Evolutionary conservation across 306 rosid genomes (phyloP).

Genomic region (Pyrus pyrifolia): DNA sequence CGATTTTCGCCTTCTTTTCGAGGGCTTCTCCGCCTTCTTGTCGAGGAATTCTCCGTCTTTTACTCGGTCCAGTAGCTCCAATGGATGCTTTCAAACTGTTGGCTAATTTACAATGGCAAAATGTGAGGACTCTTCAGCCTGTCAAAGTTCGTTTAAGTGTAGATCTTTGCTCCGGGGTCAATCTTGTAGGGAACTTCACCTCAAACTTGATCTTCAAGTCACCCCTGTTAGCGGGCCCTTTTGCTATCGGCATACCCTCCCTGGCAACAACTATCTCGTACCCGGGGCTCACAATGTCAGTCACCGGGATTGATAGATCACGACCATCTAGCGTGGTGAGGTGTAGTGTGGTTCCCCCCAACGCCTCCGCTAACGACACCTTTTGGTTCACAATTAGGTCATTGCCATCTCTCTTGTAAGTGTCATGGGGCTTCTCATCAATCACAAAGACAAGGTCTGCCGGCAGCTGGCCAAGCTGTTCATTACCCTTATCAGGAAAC

Average conservation of each 20-base stretch:
- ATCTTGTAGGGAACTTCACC: conserved; percentile 61
- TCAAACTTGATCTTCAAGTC: conserved; percentile 78
- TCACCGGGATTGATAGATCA: conserved; percentile 43
- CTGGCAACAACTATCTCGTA: conserved; percentile 55
- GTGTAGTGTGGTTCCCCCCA: conserved; percentile 66
- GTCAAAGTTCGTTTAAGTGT: conserved; percentile 61
- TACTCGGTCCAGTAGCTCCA: no score
- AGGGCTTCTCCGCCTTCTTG: no score
- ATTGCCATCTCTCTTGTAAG: conserved; percentile 71
- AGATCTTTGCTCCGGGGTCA: conserved; percentile 64
- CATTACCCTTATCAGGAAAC: conserved; percentile 89
- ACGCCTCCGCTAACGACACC: conserved; percentile 74
- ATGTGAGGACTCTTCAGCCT: conserved; percentile 16
- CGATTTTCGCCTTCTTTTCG: no score
- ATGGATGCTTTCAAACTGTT: no score
- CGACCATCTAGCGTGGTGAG: conserved; percentile 56
- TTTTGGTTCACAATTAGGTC: conserved; percentile 58
- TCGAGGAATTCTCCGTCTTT: no score
- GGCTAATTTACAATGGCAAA: no score
- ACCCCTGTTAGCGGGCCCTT: conserved; percentile 66
- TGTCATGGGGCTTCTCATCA: conserved; percentile 79
- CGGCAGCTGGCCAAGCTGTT: conserved; percentile 61
- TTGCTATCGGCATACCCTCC: conserved; percentile 88
- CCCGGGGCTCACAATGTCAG: conserved; percentile 71
- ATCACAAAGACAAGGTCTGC: conserved; percentile 88